Evolutionary conservation across 2,329 filamentous ascomycete genomes (phyloP).

Genomic region (Tolypocladium sp.): DNA sequence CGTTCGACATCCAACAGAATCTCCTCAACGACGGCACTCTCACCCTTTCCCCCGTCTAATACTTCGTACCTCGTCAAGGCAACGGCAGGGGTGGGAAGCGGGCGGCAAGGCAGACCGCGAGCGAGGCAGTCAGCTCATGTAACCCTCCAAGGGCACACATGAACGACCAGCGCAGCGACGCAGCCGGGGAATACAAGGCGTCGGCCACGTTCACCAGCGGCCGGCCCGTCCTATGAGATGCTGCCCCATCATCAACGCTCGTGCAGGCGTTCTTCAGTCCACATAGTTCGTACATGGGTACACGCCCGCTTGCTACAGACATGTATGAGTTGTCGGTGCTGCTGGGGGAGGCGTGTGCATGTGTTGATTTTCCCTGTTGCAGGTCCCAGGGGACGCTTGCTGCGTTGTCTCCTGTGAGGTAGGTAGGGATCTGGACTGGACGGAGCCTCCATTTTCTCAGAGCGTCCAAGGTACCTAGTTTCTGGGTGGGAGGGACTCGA

Average conservation of each 20-base stretch:
- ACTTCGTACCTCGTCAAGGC: not conserved
- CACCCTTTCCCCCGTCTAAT: not conserved
- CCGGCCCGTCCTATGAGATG: conserved; percentile 24
- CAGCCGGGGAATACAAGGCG: not conserved
- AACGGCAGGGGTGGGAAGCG: not conserved
- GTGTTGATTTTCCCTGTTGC: not conserved
- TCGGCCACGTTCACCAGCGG: not conserved
- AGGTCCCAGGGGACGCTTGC: not conserved
- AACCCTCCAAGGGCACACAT: not conserved
- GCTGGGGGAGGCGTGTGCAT: conserved; percentile 16
- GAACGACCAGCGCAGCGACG: not conserved
- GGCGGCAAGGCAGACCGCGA: not conserved
- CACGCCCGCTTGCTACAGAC: conserved; percentile 2
- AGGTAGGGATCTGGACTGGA: not conserved
- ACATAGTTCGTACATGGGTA: not conserved
- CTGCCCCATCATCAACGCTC: conserved; percentile 32
- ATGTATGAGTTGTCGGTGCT: conserved; percentile 22
- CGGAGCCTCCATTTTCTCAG: not conserved
- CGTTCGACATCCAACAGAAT: not conserved
- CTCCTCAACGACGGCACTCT: not conserved
- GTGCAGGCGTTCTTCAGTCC: conserved; percentile 2
- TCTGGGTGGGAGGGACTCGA: not conserved
- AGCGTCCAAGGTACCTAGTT: not conserved
- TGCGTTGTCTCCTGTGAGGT: not conserved
- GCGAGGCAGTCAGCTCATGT: not conserved